Conservation (phyloP, 2,329 filamentous ascomycete species). For the Aspergillus proliferans region DNA sequence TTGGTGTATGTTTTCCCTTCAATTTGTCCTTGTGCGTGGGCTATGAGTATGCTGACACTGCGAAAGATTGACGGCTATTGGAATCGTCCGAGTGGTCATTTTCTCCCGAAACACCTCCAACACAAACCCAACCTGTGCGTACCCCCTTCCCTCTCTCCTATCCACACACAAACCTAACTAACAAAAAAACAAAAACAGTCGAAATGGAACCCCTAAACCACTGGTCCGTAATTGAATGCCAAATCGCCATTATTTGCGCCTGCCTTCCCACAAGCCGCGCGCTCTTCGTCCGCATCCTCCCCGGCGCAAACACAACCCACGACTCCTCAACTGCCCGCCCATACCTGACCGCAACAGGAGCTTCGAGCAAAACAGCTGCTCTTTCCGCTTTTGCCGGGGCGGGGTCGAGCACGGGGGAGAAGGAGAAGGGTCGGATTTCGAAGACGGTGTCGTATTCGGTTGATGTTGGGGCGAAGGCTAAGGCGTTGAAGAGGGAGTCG, state of each 20-base stretch:
- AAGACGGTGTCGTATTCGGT: not conserved
- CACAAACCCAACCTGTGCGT: slow-evolving; percentile 8
- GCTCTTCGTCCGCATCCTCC: slow-evolving; percentile 15
- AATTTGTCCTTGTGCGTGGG: not conserved
- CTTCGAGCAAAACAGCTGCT: too few species aligned
- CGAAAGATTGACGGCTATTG: not conserved
- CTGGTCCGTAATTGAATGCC: slow-evolving; percentile 24
- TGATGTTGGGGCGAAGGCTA: not conserved
- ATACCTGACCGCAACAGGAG: not conserved
- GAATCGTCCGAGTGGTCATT: slow-evolving; percentile 16
- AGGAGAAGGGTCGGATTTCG: not conserved
- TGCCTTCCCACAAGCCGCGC: slow-evolving; percentile 21
- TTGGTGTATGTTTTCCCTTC: slow-evolving; percentile 7
- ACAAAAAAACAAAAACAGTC: not conserved
- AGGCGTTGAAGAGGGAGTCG: not conserved
- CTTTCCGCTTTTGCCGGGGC: not conserved
- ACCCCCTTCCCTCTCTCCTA: not conserved
- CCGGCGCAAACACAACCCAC: slow-evolving; percentile 5
- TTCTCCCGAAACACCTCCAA: slow-evolving; percentile 21
- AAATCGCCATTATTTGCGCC: slow-evolving; percentile 21
- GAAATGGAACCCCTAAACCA: slow-evolving; percentile 20
- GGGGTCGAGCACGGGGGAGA: not conserved
- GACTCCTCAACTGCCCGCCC: slow-evolving; percentile 2
- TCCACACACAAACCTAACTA: too few species aligned
- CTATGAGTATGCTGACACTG: too few species aligned